Percentiles rank a stretch among this genome's conserved stretches.
phyloP scores from a whole-genome alignment of 768 basidiomycete species.

The Pleurotus cornucopiae region DNA sequence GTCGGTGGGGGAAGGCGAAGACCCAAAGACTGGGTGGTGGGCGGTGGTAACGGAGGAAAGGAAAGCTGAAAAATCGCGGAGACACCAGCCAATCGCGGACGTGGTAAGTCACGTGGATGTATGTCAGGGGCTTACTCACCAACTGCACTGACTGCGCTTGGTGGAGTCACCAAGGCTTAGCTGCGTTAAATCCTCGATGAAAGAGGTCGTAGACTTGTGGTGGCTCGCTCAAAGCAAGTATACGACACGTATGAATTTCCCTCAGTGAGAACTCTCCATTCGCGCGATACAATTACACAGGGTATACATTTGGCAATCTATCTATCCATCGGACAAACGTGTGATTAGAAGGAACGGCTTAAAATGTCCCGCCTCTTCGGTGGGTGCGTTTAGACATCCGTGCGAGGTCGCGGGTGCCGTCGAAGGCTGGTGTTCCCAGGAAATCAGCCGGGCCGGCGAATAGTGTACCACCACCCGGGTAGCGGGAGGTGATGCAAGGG shows the following conservation, averaged over 20 bases:
- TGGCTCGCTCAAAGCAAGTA: no score
- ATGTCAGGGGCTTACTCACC: no score
- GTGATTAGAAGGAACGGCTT: not conserved
- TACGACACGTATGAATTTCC: no score
- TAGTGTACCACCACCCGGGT: not conserved
- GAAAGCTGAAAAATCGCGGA: slow-evolving; percentile 7
- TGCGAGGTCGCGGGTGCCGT: not conserved
- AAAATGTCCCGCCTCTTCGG: not conserved
- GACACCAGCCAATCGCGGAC: slow-evolving; percentile 2
- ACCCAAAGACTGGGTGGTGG: slow-evolving; percentile 1
- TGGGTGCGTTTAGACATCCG: not conserved
- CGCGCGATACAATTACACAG: no score
- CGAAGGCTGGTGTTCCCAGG: not conserved
- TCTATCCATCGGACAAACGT: not conserved
- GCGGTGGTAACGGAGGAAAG: slow-evolving; percentile 8
- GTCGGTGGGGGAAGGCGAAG: slow-evolving; percentile 6
- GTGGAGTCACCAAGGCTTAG: no score
- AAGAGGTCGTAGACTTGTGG: no score
- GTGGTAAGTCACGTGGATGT: not conserved
- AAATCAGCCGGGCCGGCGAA: not conserved
- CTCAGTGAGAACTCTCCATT: no score
- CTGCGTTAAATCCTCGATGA: no score
- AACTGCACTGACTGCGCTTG: no score
- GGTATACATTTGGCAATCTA: no score
- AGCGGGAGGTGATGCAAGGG: no score